Conservation (phyloP, 2,329 filamentous ascomycete genomes). For the Fusarium stilboides region DNA sequence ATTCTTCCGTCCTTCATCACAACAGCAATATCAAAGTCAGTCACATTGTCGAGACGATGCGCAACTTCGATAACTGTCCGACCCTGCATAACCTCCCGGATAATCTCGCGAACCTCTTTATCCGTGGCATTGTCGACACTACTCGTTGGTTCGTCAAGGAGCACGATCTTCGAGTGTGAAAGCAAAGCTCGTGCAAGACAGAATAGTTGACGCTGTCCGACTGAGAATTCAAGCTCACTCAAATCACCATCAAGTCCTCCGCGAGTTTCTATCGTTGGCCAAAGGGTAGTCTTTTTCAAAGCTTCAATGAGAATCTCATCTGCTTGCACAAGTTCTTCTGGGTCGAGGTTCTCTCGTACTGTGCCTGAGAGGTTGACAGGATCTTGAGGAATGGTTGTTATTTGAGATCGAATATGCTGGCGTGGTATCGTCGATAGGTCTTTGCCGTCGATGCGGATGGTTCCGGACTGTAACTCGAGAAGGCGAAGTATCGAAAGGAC, state of each 20-base stretch:
- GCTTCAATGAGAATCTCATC: slow-evolving; percentile 59
- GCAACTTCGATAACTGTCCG: slow-evolving; percentile 52
- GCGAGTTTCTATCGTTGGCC: slow-evolving; percentile 54
- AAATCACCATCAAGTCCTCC: slow-evolving; percentile 58
- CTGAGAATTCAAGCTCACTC: slow-evolving; percentile 54
- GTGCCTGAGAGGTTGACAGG: slow-evolving; percentile 62
- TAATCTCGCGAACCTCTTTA: slow-evolving; percentile 42
- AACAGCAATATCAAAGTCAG: slow-evolving; percentile 49
- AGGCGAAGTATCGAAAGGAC: slow-evolving; percentile 64
- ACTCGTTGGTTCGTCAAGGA: slow-evolving; percentile 54
- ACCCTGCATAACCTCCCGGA: slow-evolving; percentile 42
- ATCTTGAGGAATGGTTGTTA: slow-evolving; percentile 66
- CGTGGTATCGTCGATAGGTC: slow-evolving; percentile 60
- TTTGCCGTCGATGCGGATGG: slow-evolving; percentile 61
- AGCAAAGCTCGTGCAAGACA: slow-evolving; percentile 64
- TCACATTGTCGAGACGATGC: slow-evolving; percentile 50
- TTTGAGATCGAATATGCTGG: slow-evolving; percentile 59
- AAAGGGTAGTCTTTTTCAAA: slow-evolving; percentile 61
- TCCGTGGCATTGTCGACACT: slow-evolving; percentile 52
- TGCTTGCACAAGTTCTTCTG: slow-evolving; percentile 50
- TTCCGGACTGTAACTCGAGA: slow-evolving; percentile 57
- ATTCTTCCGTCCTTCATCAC: slow-evolving; percentile 51
- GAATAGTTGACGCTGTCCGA: slow-evolving; percentile 65
- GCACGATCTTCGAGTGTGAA: slow-evolving; percentile 47
- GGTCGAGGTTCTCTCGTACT: slow-evolving; percentile 65